These are phyloP conservation scores for Albifimbria verrucaria DNA, from an alignment of 2,329 filamentous ascomycete species.

Conservation along the genomic window DNA sequence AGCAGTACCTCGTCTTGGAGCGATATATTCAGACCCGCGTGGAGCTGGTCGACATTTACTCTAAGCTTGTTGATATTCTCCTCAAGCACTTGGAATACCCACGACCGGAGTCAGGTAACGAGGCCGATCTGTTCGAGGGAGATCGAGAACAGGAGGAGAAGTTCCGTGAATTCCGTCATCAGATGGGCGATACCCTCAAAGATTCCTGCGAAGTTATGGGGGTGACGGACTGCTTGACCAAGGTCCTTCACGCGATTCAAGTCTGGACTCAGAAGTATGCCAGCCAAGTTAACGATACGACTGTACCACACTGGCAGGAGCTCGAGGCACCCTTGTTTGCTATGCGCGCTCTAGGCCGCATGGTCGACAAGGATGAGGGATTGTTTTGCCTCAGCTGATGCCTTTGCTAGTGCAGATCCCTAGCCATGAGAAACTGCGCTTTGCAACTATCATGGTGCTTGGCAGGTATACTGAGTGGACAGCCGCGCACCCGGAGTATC, in stretches of 20 bases:
- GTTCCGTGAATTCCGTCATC: slow-evolving; percentile 92
- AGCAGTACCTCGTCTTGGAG: slow-evolving; percentile 90
- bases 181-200: slow-evolving; percentile 97
- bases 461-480: slow-evolving; percentile 99
- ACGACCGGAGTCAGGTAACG: slow-evolving; percentile 66
- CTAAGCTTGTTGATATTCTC: slow-evolving; percentile 88
- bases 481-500: slow-evolving; percentile 83
- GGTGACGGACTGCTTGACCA: slow-evolving; percentile 83
- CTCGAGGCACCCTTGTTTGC: slow-evolving; percentile 93
- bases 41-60: slow-evolving; percentile 76
- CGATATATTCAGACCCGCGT: slow-evolving; percentile 80
- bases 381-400: slow-evolving; percentile 87
- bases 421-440: slow-evolving; percentile 94
- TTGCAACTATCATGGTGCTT: slow-evolving; percentile 96
- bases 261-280: slow-evolving; percentile 84
- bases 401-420: slow-evolving; percentile 92
- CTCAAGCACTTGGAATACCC: slow-evolving; percentile 89
- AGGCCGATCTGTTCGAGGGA: slow-evolving; percentile 87
- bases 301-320: slow-evolving; percentile 93
- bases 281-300: slow-evolving; percentile 65
- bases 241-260: slow-evolving; percentile 83
- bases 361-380: slow-evolving; percentile 88
- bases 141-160: slow-evolving; percentile 95
- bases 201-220: slow-evolving; percentile 96
- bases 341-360: slow-evolving; percentile 91